phyloP scores from a whole-genome alignment of 2,329 filamentous ascomycete species.

The Fusarium paranaense region DNA sequence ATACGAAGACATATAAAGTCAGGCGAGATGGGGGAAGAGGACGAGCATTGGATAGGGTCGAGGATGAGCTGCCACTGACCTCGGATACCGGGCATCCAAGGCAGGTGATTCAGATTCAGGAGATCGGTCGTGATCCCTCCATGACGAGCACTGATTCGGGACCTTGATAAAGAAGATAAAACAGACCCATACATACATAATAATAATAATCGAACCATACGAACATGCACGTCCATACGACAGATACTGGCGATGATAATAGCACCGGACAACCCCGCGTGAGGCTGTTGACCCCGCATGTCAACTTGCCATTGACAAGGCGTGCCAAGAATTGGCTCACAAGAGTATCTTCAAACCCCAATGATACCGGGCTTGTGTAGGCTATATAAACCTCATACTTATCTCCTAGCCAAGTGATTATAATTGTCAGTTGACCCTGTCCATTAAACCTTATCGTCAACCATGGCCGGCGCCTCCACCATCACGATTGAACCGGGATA shows the following conservation, averaged over 20 bases:
- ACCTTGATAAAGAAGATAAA: not conserved
- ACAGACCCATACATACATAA: not conserved
- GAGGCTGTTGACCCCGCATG: not conserved
- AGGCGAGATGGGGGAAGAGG: conserved; percentile 2
- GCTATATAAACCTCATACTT: not conserved
- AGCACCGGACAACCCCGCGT: not conserved
- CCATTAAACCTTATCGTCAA: not conserved
- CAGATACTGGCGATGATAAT: not conserved
- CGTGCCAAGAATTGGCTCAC: not conserved
- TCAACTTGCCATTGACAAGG: not conserved
- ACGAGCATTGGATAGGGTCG: not conserved
- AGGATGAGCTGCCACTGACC: conserved; percentile 40
- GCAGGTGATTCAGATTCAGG: conserved; percentile 6
- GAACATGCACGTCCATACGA: not conserved
- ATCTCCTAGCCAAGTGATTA: rapidly evolving
- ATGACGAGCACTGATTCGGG: conserved; percentile 13
- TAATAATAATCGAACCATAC: not conserved
- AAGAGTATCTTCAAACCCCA: not conserved
- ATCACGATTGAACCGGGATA: conserved; percentile 24
- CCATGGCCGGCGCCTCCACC: not conserved
- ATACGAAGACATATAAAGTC: conserved; percentile 6
- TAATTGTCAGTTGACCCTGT: not conserved
- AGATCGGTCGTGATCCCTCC: conserved; percentile 14
- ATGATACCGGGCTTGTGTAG: not conserved
- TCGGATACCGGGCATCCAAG: conserved; percentile 38